Conservation (phyloP, 306 rosid species). For the Citrullus mucosospermus region DNA sequence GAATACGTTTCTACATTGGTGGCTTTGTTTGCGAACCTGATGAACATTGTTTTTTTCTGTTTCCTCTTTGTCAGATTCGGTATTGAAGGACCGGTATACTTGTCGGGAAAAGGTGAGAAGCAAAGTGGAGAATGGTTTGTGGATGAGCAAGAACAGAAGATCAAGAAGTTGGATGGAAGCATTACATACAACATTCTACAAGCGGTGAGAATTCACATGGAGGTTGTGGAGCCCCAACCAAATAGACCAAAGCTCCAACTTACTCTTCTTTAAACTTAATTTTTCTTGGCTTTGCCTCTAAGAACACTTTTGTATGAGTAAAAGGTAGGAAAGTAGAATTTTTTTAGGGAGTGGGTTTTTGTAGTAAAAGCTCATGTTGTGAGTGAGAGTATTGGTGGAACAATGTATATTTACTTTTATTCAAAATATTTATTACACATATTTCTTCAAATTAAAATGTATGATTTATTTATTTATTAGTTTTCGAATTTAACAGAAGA, state of each 20-base stretch:
- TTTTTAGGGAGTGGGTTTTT: neutral
- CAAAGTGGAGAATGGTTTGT: conserved; percentile 79
- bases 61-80: conserved; percentile 46
- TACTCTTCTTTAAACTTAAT: conserved; percentile 30
- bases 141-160: conserved; percentile 78
- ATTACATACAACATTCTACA: conserved; percentile 54
- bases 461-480: neutral
- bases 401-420: neutral
- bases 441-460: neutral
- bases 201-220: conserved; percentile 62
- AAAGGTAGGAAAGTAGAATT: neutral
- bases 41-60: neutral
- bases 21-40: neutral
- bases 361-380: neutral
- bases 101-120: conserved; percentile 54
- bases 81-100: conserved; percentile 85
- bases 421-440: neutral
- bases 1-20: neutral
- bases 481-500: too few relatives aligned
- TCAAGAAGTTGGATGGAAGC: conserved; percentile 81
- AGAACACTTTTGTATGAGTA: neutral
- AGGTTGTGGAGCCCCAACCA: conserved; percentile 97
- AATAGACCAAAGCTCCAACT: conserved; percentile 85
- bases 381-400: neutral
- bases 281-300: neutral